Conservation (phyloP, 805 yeast genomes). For the Spathaspora passalidarum region DNA sequence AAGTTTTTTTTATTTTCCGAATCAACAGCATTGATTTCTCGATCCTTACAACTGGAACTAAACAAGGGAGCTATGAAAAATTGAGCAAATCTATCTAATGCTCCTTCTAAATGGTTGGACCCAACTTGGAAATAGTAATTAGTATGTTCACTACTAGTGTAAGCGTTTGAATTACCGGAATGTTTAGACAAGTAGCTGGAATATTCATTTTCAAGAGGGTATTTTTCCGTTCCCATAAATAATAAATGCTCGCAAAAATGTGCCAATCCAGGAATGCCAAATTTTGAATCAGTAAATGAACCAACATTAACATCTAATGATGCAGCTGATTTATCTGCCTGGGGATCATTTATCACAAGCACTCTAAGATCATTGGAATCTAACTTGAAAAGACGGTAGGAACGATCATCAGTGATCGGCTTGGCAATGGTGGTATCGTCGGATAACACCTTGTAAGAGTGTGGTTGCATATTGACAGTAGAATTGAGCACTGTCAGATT, state of each 20-base stretch:
- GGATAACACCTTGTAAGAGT: conserved; percentile 26
- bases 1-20: conserved; percentile 93
- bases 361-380: conserved; percentile 55
- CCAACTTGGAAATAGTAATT: conserved; percentile 87
- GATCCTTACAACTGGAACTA: conserved; percentile 68
- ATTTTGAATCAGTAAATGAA: conserved; percentile 64
- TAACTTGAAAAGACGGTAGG: conserved; percentile 63
- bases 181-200: conserved; percentile 74
- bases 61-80: conserved; percentile 87
- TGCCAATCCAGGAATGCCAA: conserved; percentile 65
- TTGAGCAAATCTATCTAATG: conserved; percentile 89
- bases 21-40: conserved; percentile 93
- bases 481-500: neutral
- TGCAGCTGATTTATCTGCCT: conserved; percentile 75
- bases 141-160: conserved; percentile 84
- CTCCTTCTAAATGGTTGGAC: conserved; percentile 75
- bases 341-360: conserved; percentile 62
- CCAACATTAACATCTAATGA: conserved; percentile 79
- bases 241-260: conserved; percentile 67
- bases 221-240: conserved; percentile 77
- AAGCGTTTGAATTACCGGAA: conserved; percentile 89
- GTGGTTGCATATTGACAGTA: no score
- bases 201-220: conserved; percentile 74
- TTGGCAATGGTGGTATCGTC: conserved; percentile 33
- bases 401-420: conserved; percentile 68